Evolutionary conservation across 2,329 filamentous ascomycete genomes (phyloP), one percentile per base, ranked within the genome.

Genomic region (Fusarium nygamai): DNA sequence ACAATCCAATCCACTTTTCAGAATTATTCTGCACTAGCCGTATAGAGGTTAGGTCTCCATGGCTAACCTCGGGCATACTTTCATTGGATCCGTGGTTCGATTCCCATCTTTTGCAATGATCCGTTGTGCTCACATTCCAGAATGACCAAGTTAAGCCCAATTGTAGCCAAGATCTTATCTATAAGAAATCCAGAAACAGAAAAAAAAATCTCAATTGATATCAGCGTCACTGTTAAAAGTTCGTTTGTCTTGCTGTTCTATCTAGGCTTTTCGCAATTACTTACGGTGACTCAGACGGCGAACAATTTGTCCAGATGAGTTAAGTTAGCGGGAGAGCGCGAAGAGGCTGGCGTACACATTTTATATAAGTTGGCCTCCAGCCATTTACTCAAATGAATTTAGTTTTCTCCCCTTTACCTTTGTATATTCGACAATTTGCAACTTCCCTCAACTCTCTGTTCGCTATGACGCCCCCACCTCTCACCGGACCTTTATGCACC

Each of bases 401-500:
- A 1, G 7, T 20, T 11, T 20, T 8, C 13, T 19, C 6, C 2
- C 22, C 22, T 19, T n/a, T 34, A 2, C 6, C 6, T 24, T n/a
- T 8, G 17, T 11, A 16, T 14, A 20, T 9, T 39, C 34, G 3
- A 22, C 10, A 38, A 16, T 13, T 6, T 19, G 3, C 13, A 29
- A 19, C 10, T 29, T 13, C 34, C 5, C 10, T 9, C 20, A 60
- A 27, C 33, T 11, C 11, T 8, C 5, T 19, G 13, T 14, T 19
- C 5, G 22, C 17, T 1, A 66, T 67, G 61, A 7, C n/a, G 1
- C 31, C 36, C 22, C 22, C 46, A 3, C 43, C 43, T 16, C 31
- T 50, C 4, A 39, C 27, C 5, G 64, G 64, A 10, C 61, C 64
- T 13, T 14, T 67, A 7, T 67, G 64, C n/a, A 66, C 61, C 14